Base-by-base conservation (phyloP, 257 asterid species). In the Hygrophila difformis region DNA sequence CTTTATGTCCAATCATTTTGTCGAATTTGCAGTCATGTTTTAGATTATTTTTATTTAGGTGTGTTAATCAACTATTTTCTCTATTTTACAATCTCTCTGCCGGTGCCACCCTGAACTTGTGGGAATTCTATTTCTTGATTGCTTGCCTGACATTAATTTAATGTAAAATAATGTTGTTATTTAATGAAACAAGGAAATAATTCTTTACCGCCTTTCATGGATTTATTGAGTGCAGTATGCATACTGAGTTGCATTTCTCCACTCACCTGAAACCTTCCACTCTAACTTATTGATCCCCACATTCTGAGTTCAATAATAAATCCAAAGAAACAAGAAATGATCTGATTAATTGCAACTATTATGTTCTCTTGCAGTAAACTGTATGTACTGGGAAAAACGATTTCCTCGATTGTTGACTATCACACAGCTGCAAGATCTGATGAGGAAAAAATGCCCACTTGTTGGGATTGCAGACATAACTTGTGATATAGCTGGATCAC, bases 331-430 rank as follows among this genome's bases (percentile, higher is more conserved):
- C n/a, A n/a, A n/a, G n/a, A 46, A 18, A 28, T 28, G 18, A 20
- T 6, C 59, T 31, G 47, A 34, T 19, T 64, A 39, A 57, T 47
- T 44, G 41, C 8, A 28, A 1, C n/a, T 43, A 9, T 23, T 31
- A 41, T 44, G 8, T 39, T 45, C 37, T 38, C 24, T 66, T 67
- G 59, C 82, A 91, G 98, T 86, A 36, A 91, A 91, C 62, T 91
- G 96, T 50, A 91, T 91, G 96, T 91, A 86, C 48, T 91, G 98
- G 98, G 98, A 85, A 72, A 74, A 62, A 68, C 65, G 96, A 63
- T 91, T 65, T 74, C 96, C 98, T 51, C 79, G 80, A 51, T 60
- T 91, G 57, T 55, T 91, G 71, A 77, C 86, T 19, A 72, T 65
- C 49, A 31, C 46, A 29, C 94, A 86, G 67, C 71, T 85, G 68